A percentile compares a stretch with the other conserved stretches of the same genome.
phyloP scores from a whole-genome alignment of 2,329 filamentous ascomycete species.

The Zalaria sp. region DNA sequence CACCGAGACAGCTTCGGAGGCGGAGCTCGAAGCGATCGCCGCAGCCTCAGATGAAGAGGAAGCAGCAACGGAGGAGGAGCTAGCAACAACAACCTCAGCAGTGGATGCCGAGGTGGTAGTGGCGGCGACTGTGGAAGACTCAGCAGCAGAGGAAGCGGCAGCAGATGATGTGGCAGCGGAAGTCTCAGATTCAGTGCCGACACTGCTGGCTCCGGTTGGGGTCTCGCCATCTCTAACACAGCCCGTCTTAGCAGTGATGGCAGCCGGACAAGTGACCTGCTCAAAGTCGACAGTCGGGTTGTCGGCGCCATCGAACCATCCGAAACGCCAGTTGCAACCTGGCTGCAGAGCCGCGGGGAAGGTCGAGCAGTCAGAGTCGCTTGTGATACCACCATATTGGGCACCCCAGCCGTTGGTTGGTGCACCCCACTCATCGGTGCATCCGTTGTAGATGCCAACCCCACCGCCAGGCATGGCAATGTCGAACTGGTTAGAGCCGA shows the following conservation, averaged over 20 bases:
- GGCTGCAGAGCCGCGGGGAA: slow-evolving; percentile 41
- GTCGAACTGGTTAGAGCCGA: slow-evolving; percentile 46
- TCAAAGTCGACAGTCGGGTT: slow-evolving; percentile 31
- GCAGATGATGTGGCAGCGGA: slow-evolving; percentile 2
- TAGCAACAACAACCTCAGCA: background rate
- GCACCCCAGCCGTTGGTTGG: slow-evolving; percentile 38
- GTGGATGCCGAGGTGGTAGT: slow-evolving; percentile 1
- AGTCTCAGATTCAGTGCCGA: slow-evolving; percentile 3
- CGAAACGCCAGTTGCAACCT: slow-evolving; percentile 49
- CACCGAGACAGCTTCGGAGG: background rate
- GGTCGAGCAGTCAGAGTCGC: slow-evolving; percentile 31
- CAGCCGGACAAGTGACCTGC: slow-evolving; percentile 41
- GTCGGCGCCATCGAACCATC: slow-evolving; percentile 44
- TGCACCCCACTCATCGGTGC: slow-evolving; percentile 26
- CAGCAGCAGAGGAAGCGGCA: slow-evolving; percentile 5
- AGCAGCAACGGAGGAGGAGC: slow-evolving; percentile 1
- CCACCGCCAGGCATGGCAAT: slow-evolving; percentile 38
- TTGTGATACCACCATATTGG: slow-evolving; percentile 43
- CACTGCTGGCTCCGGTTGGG: slow-evolving; percentile 3
- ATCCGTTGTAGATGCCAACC: slow-evolving; percentile 39
- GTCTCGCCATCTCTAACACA: slow-evolving; percentile 20
- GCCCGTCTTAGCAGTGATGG: slow-evolving; percentile 30
- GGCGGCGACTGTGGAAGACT: slow-evolving; percentile 2
- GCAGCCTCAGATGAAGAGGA: slow-evolving; percentile 3
- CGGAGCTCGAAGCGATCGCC: slow-evolving; percentile 1